These are phyloP conservation scores for Lojkania enalia DNA, from an alignment of 2,329 filamentous ascomycete genomes.

Conservation along the genomic window DNA sequence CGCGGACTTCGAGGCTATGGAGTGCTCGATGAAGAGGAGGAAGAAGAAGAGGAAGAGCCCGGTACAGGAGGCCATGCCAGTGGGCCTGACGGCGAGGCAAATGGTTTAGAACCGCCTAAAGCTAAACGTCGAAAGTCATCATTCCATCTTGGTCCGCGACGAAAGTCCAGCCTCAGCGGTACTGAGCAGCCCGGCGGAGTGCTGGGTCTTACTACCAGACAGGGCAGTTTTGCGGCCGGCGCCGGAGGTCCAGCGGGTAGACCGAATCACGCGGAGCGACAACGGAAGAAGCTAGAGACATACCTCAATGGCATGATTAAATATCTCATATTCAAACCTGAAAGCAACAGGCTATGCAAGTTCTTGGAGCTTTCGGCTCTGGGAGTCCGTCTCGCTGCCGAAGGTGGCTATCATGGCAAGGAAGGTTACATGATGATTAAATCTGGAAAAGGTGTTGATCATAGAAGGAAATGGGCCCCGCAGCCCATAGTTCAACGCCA, in stretches of 20 bases:
- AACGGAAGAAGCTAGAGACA: conserved; percentile 81
- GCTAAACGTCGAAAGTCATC: conserved; percentile 60
- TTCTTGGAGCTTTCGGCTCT: conserved; percentile 94
- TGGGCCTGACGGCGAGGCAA: conserved; percentile 66
- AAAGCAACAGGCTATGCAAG: conserved; percentile 93
- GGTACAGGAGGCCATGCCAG: conserved; percentile 56
- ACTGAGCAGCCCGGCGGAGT: conserved; percentile 30
- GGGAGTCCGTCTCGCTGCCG: conserved; percentile 88
- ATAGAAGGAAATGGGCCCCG: conserved; percentile 77
- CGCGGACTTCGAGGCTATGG: conserved; percentile 73
- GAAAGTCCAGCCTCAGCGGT: conserved; percentile 59
- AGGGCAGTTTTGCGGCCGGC: conserved; percentile 48
- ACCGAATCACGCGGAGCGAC: conserved; percentile 72
- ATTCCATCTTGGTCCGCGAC: conserved; percentile 57
- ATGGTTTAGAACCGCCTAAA: conserved; percentile 65
- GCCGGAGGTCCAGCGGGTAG: conserved; percentile 47
- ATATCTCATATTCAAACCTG: conserved; percentile 94
- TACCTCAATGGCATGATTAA: conserved; percentile 94
- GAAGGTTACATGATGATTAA: conserved; percentile 93
- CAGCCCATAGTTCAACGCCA: conserved; percentile 79
- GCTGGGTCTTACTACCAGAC: conserved; percentile 29
- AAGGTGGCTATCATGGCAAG: conserved; percentile 96
- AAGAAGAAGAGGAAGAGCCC: conserved; percentile 71
- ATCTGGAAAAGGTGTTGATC: conserved; percentile 85
- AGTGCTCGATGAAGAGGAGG: conserved; percentile 65